Base-by-base conservation (phyloP, 2,329 filamentous ascomycete species). In the Penicillium sp. region DNA sequence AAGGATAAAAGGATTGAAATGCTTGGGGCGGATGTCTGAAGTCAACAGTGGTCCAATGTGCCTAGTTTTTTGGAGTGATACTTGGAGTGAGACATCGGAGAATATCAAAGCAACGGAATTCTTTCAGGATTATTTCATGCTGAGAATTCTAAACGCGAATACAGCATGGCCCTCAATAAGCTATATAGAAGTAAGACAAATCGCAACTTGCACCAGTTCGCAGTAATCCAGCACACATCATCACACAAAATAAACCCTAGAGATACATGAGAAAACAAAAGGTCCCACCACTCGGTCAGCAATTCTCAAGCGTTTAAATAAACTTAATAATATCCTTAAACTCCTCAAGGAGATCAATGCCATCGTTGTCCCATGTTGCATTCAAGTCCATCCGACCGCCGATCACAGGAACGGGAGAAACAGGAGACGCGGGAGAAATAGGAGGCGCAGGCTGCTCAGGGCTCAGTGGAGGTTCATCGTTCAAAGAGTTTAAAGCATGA, bases 291-390 rank as follows among this genome's bases (percentile, higher is more conserved):
- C 13, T 15, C 21, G 21, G 10, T 25, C n/a, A 23, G 13, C 21
- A 44, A 17, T 29, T 7, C 4, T 17, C 13, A 0, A 3, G 15
- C 5, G 1, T 6, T 19, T 44, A 55, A 13, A 56, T 44, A 54
- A 78, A 73, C 49, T 77, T 72, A 53, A 77, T 72, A 58, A 75
- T 66, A 49, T 76, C 71, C 41, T 73, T 73, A 57, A 76, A 78
- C 59, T 78, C 73, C 53, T 76, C 69, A 53, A 77, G 61, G 35
- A 79, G 49, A 44, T 66, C 64, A 42, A 69, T 69, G 47, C 75
- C 75, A 25, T 78, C 69, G 29, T 71, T 74, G 25, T 74, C 70
- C 74, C 75, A 77, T 43, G 61, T 60, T 17, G 23, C 25, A 27
- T 21, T 43, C 4, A 52, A 29, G 12, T 42, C 23, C 35, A 49